These are phyloP conservation scores for Aspergillus sparsus DNA, from an alignment of 495 filamentous ascomycete genomes.

Conservation along the genomic window DNA sequence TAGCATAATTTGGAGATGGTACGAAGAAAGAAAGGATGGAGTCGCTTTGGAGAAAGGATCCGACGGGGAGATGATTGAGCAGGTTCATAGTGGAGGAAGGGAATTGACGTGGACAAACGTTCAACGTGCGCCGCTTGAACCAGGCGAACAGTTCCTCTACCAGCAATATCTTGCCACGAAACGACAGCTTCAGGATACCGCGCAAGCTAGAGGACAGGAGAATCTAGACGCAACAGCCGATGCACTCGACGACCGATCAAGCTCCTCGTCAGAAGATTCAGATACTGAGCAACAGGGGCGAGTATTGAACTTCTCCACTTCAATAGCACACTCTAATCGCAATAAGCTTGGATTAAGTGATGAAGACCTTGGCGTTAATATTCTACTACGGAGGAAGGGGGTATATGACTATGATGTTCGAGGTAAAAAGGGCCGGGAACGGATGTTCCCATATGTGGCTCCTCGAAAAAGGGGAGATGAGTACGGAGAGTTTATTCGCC, in stretches of 20 bases:
- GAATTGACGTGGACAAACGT: constrained; percentile 60
- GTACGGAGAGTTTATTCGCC: constrained; percentile 88
- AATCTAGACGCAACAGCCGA: constrained; percentile 70
- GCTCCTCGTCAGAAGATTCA: constrained; percentile 83
- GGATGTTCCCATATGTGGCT: constrained; percentile 86
- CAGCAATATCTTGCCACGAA: constrained; percentile 88
- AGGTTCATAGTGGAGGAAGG: constrained; percentile 64
- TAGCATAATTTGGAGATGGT: constrained; percentile 69
- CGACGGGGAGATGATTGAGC: constrained; percentile 62
- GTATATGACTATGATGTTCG: constrained; percentile 91
- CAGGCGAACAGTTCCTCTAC: constrained; percentile 74
- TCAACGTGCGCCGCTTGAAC: constrained; percentile 64
- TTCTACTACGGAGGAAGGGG: constrained; percentile 83
- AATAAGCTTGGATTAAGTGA: constrained; percentile 81
- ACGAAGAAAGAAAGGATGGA: constrained; percentile 64
- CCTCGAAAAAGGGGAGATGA: constrained; percentile 81
- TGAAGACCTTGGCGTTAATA: constrained; percentile 85
- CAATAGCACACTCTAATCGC: constrained; percentile 74
- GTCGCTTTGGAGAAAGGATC: constrained; percentile 58
- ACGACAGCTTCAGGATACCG: constrained; percentile 73
- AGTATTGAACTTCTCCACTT: constrained; percentile 82
- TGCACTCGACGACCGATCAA: constrained; percentile 79
- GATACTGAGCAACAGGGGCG: constrained; percentile 91
- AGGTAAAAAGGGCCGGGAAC: constrained; percentile 89
- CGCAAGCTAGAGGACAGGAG: constrained; percentile 65